Evolutionary conservation across 176 grass and related monocot species (phyloP).

Genomic region (Oryza glumipatula): DNA sequence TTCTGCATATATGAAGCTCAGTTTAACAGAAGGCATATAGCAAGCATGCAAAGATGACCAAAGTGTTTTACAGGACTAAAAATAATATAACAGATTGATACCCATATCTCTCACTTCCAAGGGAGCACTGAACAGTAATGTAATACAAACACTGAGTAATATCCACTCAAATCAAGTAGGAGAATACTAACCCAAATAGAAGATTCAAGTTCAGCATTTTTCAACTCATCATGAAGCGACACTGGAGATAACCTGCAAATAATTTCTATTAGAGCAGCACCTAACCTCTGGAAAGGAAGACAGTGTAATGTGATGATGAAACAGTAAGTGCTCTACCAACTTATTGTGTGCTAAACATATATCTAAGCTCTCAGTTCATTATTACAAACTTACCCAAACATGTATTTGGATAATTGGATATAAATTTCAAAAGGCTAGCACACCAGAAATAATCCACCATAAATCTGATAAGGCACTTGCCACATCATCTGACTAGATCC

Average conservation of each 20-base stretch:
- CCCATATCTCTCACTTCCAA: not conserved
- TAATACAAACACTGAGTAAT: not conserved
- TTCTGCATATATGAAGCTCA: not conserved
- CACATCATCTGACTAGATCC: too few relatives aligned
- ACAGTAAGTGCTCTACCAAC: not conserved
- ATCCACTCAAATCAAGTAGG: not conserved
- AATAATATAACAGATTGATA: not conserved
- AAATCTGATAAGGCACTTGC: not conserved
- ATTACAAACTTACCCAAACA: not conserved
- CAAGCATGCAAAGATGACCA: not conserved
- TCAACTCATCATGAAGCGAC: slow-evolving; percentile 36
- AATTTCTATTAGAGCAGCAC: not conserved
- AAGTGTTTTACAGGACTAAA: not conserved
- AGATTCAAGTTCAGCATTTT: not conserved
- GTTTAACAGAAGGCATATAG: not conserved
- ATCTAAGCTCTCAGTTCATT: not conserved
- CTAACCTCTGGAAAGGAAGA: not conserved
- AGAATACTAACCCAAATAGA: slow-evolving; percentile 6
- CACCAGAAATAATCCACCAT: not conserved
- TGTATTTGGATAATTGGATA: not conserved
- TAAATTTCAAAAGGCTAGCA: not conserved
- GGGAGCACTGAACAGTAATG: not conserved
- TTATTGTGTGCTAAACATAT: not conserved
- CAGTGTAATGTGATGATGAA: not conserved
- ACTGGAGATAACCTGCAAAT: slow-evolving; percentile 37